A percentile compares a stretch with the other conserved stretches of the same genome.
phyloP scores from a whole-genome alignment of 805 yeast genomes.

The Wickerhamiella sergipiensis region DNA sequence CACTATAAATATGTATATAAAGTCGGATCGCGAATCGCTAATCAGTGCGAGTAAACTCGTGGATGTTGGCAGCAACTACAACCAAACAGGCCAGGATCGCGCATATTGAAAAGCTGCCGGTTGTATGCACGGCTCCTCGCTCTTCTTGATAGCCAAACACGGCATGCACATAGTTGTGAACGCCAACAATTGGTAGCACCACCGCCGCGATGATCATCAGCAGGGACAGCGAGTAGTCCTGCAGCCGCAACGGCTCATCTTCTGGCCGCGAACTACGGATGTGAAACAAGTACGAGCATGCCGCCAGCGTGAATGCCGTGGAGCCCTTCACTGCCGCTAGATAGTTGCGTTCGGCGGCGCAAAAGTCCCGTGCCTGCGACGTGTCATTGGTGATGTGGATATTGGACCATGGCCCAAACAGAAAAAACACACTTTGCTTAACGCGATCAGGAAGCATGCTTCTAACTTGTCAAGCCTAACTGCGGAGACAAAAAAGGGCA shows the following conservation, averaged over 20 bases:
- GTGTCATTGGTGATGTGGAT: conserved; percentile 18
- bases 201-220: conserved; percentile 14
- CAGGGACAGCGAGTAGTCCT: conserved; percentile 7
- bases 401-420: conserved; percentile 10
- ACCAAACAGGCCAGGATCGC: conserved; percentile 11
- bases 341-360: conserved; percentile 22
- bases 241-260: background rate
- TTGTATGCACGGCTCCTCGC: conserved; percentile 13
- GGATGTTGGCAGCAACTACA: conserved; percentile 14
- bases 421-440: background rate
- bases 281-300: conserved; percentile 14
- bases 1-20: too few species aligned
- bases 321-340: conserved; percentile 15
- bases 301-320: conserved; percentile 18
- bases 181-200: conserved; percentile 12
- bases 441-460: background rate
- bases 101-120: conserved; percentile 4
- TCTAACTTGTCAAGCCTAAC: too few species aligned
- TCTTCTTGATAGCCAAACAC: conserved; percentile 13
- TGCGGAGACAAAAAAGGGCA: too few species aligned
- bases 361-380: conserved; percentile 23
- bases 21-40: too few species aligned
- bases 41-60: background rate
- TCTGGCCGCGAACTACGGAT: background rate
- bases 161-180: conserved; percentile 16